Conservation (phyloP, 805 yeast genomes). For the Myxozyma kluyveri region DNA sequence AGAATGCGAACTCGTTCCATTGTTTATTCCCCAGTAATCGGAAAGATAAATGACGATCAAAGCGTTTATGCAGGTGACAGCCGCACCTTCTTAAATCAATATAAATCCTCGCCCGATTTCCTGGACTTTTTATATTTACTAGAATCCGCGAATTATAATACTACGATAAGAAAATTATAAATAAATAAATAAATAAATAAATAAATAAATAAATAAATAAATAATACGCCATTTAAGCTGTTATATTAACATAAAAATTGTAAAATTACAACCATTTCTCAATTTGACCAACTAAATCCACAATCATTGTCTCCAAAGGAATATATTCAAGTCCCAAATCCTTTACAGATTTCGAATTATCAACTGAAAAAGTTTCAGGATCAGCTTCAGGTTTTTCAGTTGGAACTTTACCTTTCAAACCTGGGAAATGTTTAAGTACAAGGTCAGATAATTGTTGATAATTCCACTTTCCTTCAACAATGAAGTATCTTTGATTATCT, state of each 20-base stretch:
- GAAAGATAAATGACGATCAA: no score
- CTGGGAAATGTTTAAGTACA: slow-evolving; percentile 26
- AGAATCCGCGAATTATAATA: not conserved
- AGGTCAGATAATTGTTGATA: slow-evolving; percentile 16
- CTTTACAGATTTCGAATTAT: slow-evolving; percentile 23
- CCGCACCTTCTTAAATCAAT: no score
- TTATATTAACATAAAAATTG: not conserved
- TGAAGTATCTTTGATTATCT: slow-evolving; percentile 34
- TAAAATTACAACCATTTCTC: not conserved
- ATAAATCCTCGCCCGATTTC: no score
- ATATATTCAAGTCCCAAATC: slow-evolving; percentile 33
- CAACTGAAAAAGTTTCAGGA: not conserved
- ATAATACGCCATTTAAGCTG: not conserved
- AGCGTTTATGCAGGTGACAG: no score
- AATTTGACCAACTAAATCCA: slow-evolving; percentile 9
- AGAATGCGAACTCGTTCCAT: no score
- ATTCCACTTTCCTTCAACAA: slow-evolving; percentile 28
- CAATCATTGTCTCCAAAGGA: slow-evolving; percentile 29
- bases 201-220: not conserved
- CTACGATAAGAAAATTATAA: not conserved
- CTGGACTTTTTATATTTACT: not conserved
- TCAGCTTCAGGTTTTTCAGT: slow-evolving; percentile 8
- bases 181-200: not conserved
- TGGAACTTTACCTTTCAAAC: slow-evolving; percentile 23
- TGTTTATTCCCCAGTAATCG: no score